Evolutionary conservation across 2,329 filamentous ascomycete species (phyloP), one percentile per base, ranked within the genome.

Genomic region (Ophiostoma himal-ulmi): DNA sequence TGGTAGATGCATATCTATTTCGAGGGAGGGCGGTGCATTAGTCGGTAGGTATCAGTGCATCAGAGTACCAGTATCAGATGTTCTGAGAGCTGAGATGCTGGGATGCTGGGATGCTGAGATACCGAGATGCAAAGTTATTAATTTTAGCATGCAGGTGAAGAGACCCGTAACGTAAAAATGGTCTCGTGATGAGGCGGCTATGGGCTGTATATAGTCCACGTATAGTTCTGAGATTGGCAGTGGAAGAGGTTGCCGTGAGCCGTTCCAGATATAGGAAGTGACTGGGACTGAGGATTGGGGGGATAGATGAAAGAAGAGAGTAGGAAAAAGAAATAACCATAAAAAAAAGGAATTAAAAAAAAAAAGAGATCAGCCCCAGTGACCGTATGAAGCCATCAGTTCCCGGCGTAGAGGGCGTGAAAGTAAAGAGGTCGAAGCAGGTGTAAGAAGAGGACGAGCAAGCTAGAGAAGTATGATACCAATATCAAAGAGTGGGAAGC

Each of bases 401-500:
- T 34, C 57, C 22, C 57, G 57, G 57, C 26, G 57, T 62, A 34
- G 26, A 62, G 57, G 57, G 57, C 57, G 57, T 62, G 57, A 17
- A 34, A 34, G 26, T 30, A 62, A 48, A 6, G n/a, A 48, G 17
- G 44, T 20, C 5, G n/a, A 48, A 6, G 44, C n/a, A 48, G 17
- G 44, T 7, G 5, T 3, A 30, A 30, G 26, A 30, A 14, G 41
- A 44, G 41, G 7, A 44, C 5, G 41, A 17, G 41, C 44, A 20
- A 48, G 44, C 44, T 48, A 17, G 44, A 22, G n/a, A n/a, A 54
- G 48, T 22, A 54, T n/a, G 48, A 54, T 54, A 22, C 11, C 20
- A 54, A 54, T 54, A 44, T 44, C 44, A 48, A 48, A 48, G 44
- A 57, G 52, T 57, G 52, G 26, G 57, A 62, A 62, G 57, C 57